Base-by-base conservation (phyloP, 2,329 filamentous ascomycete genomes). In the Cladophialophora carrionii region DNA sequence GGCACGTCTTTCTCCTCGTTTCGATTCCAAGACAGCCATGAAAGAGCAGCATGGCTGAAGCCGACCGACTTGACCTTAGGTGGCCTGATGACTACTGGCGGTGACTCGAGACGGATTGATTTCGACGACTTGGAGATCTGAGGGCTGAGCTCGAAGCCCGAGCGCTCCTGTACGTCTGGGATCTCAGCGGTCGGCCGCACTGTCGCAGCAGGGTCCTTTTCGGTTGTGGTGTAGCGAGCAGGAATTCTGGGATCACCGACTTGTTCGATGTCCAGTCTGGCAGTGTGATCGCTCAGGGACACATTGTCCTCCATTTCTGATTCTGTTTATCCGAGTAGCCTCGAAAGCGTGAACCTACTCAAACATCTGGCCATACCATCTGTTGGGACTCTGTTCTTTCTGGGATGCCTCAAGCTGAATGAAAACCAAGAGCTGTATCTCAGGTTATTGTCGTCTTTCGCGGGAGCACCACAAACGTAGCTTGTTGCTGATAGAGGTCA, bases 1-100 rank as follows among this genome's bases (percentile, higher is more conserved):
- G 57, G 52, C 9, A 61, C n/a, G 14, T 64, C 62, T 41, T 61
- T 64, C n/a, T 64, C 49, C 46, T 64, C 62, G 57, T 57, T 64
- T 10, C 46, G 52, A 24, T 26, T 53, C 62, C 62, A 64, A 10
- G 62, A 37, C 2, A 64, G 37, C 62, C 57, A 64, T 22, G 57
- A 56, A 32, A 64, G 29, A 2, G 62, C 62, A n/a, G 51, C 29
- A 12, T 43, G 26, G 43, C 62, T 57, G 57, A 64, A 64, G 17
- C 62, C 34, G n/a, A 61, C 57, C 14, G 14, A 56, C 22, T 57
- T 61, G 57, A 64, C 53, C 46, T 61, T 64, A 24, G 62, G 62
- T 26, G 62, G 62, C 14, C 62, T 24, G n/a, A 61, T 48, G 20
- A 64, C 62, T 6, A 64, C 62, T n/a, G 62, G 62, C 9, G 62